These are phyloP conservation scores for Mimosa bimucronata DNA, from an alignment of 306 rosid species.

Conservation along the genomic window DNA sequence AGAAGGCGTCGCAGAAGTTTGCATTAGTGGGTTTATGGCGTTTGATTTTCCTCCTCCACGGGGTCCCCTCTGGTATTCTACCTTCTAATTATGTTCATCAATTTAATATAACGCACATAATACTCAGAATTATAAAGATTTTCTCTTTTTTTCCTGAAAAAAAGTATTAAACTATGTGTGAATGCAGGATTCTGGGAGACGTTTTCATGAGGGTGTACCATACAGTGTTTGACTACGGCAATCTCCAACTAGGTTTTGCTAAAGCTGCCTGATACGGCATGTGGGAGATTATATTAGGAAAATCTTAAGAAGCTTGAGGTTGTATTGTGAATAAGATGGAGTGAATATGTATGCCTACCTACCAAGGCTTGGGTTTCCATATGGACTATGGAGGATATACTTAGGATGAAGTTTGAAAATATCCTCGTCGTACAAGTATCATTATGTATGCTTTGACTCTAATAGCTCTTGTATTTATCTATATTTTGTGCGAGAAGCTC, in stretches of 20 bases:
- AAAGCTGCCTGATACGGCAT: conserved; percentile 53
- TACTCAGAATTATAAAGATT: neutral
- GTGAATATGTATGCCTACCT: neutral
- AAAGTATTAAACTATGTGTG: neutral
- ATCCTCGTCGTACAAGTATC: neutral
- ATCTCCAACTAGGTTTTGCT: conserved; percentile 76
- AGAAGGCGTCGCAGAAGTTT: conserved; percentile 60
- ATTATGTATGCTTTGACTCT: neutral
- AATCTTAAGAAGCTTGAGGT: conserved; percentile 25
- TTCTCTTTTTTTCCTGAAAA: neutral
- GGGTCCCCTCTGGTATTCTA: conserved; percentile 81
- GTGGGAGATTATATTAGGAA: conserved; percentile 20
- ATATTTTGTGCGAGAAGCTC: too few relatives aligned
- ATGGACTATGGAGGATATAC: conserved; percentile 8
- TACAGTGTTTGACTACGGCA: conserved; percentile 78
- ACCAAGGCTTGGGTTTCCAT: conserved; percentile 15
- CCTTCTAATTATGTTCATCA: conserved; percentile 1
- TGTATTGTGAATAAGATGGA: conserved; percentile 45
- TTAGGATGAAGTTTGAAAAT: neutral
- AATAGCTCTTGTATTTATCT: neutral
- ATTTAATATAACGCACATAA: neutral
- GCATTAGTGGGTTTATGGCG: conserved; percentile 86
- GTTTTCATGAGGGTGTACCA: conserved; percentile 83
- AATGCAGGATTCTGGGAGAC: conserved; percentile 70
- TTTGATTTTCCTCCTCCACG: conserved; percentile 71